A percentile compares a stretch with the other conserved stretches of the same genome.
Evolutionary conservation across 345 rosid genomes (phyloP).

Genomic region (Brassica incana): DNA sequence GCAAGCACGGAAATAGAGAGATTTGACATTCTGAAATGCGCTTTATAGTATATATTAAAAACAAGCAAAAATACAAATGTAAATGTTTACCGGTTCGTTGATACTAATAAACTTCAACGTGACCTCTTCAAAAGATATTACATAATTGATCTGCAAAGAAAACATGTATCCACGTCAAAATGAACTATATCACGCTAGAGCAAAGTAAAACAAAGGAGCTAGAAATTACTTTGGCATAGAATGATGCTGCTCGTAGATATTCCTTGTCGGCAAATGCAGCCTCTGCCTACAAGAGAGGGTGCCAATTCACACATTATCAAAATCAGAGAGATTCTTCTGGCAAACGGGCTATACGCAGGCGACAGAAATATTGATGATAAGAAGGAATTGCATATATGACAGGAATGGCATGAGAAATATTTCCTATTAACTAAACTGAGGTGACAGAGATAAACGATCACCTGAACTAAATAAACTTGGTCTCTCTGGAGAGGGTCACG

Average conservation of each 20-base stretch:
- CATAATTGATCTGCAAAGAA: slow-evolving; percentile 74
- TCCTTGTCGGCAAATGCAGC: slow-evolving; percentile 81
- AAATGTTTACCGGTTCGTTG: slow-evolving; percentile 68
- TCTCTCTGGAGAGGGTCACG: slow-evolving; percentile 93
- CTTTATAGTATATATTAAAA: neutral
- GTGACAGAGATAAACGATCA: slow-evolving; percentile 33
- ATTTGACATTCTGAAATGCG: slow-evolving; percentile 1
- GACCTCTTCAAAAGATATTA: slow-evolving; percentile 94
- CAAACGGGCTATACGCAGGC: slow-evolving; percentile 3
- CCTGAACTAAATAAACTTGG: slow-evolving; percentile 98
- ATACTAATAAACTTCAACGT: slow-evolving; percentile 86
- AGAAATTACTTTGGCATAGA: slow-evolving; percentile 83
- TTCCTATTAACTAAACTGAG: slow-evolving; percentile 3
- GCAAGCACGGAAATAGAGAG: neutral
- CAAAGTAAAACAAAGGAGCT: slow-evolving; percentile 16
- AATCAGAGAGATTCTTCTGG: slow-evolving; percentile 23
- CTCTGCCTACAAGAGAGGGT: slow-evolving; percentile 79
- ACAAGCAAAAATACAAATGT: slow-evolving; percentile 3
- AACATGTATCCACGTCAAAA: slow-evolving; percentile 23
- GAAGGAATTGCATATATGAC: slow-evolving; percentile 12
- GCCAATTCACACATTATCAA: slow-evolving; percentile 36
- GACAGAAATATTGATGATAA: slow-evolving; percentile 1
- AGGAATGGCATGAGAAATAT: slow-evolving; percentile 1
- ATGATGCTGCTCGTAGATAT: slow-evolving; percentile 90
- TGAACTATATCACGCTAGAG: slow-evolving; percentile 11